Conservation (phyloP, 2,329 filamentous ascomycete genomes). For the Pyrenophora tritici-repentis region DNA sequence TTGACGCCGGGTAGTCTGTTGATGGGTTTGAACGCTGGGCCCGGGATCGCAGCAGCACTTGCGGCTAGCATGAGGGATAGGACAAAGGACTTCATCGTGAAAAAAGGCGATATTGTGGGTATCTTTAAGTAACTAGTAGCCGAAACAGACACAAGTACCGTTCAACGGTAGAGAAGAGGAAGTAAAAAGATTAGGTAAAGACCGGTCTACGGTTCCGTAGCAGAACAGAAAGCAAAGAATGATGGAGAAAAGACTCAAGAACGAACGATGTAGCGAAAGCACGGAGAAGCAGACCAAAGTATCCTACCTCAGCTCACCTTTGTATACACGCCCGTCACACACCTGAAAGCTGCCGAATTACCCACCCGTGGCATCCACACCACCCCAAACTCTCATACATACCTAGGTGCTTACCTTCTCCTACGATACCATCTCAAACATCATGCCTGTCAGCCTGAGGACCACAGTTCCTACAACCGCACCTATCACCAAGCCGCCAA, state of each 20-base stretch:
- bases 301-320: no score
- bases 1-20: slow-evolving; percentile 9
- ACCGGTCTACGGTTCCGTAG: slow-evolving; percentile 32
- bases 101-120: not conserved
- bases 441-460: slow-evolving; percentile 19
- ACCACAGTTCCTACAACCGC: not conserved
- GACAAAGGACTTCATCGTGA: slow-evolving; percentile 23
- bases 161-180: slow-evolving; percentile 30
- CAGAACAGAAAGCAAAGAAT: slow-evolving; percentile 16
- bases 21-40: slow-evolving; percentile 7
- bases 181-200: slow-evolving; percentile 26
- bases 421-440: slow-evolving; percentile 5
- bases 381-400: no score
- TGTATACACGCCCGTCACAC: no score
- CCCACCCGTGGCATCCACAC: no score
- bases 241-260: slow-evolving; percentile 18
- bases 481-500: slow-evolving; percentile 9
- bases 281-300: not conserved
- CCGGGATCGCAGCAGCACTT: slow-evolving; percentile 23
- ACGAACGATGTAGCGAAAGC: not conserved
- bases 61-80: slow-evolving; percentile 18
- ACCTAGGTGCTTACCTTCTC: no score
- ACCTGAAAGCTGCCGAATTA: no score
- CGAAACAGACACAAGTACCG: slow-evolving; percentile 17
- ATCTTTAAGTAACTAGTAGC: slow-evolving; percentile 1